Base-by-base conservation (phyloP, 1,284 basidiomycete species). In the Cryptococcus sp. region DNA sequence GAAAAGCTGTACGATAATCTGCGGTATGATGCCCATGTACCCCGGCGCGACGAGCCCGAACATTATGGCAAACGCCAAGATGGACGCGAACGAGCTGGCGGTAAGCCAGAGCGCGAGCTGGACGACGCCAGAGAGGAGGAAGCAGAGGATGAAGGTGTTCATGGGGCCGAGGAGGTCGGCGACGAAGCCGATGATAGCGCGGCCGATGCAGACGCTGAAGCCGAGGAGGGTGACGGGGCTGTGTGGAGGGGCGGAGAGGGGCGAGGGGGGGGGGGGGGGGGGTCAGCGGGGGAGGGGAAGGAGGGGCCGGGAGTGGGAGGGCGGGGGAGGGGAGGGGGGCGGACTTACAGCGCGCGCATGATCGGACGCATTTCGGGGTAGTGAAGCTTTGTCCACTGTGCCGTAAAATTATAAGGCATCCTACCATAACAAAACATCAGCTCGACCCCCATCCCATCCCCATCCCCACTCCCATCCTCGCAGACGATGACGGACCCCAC, bases 31-130 rank as follows among this genome's bases (percentile, higher is more conserved):
- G 2, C 66, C 64, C 1, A 68, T 46, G 36, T 63, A 72, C 2
- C 68, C 68, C 1, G 71, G 68, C 4, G 71, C 69, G 18, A 66
- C 62, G 28, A 68, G 39, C 6, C 68, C 68, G 46, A 63, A 70
- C 13, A 63, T 21, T 15, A 68, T 48, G 2, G 53, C 57, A 36
- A 70, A 70, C 7, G 52, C 65, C 16, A 61, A 50, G 18, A 65
- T 50, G 2, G 52, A 47, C 21, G 55, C 66, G 35, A 63, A 68
- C 1, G 60, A 53, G 9, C 43, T 61, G 7, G 68, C 66, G 5
- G 68, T 70, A 23, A 63, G 57, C 68, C 68, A 70, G 13, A 70
- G 48, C 1, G 60, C 44, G 8, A 66, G 52, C 40, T 64, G 63
- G n/a, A 65, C 53, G 6, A 62, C 44, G 5, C 61, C 64, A 2